Conservation (phyloP, 768 basidiomycete genomes). For the Mycena vitilis region DNA sequence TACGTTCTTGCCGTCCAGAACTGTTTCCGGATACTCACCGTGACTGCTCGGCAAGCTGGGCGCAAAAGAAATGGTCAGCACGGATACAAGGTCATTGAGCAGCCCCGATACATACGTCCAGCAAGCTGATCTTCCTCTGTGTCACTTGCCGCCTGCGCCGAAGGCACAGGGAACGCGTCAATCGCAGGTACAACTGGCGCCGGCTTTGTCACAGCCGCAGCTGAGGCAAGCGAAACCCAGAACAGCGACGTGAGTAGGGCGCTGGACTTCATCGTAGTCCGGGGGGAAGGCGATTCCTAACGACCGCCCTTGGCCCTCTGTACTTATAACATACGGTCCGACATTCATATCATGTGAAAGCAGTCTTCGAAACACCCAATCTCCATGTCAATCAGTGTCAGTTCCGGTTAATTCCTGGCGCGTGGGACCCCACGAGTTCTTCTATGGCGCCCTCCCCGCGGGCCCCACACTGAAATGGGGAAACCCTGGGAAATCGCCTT, state of each 20-base stretch:
- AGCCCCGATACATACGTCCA: neutral
- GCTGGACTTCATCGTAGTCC: slow-evolving; percentile 5
- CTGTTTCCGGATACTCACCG: neutral
- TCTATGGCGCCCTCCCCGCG: no score
- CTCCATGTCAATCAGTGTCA: no score
- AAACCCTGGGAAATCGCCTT: no score
- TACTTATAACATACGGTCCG: no score
- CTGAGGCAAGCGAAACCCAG: slow-evolving; percentile 14
- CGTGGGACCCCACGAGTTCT: no score
- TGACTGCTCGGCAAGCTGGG: slow-evolving; percentile 4
- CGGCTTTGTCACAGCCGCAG: slow-evolving; percentile 1
- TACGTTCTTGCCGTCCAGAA: neutral
- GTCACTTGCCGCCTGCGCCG: neutral
- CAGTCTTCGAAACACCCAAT: no score
- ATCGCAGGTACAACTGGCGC: slow-evolving; percentile 5
- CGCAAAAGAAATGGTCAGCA: neutral
- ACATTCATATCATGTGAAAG: no score
- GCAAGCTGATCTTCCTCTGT: slow-evolving; percentile 7
- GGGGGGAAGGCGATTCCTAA: no score
- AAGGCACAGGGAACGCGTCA: slow-evolving; percentile 1
- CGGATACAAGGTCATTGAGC: no score
- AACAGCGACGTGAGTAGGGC: slow-evolving; percentile 5
- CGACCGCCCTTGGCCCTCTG: no score
- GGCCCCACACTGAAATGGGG: no score
- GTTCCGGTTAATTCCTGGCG: no score